Evolutionary conservation across 2,329 filamentous ascomycete genomes (phyloP), one percentile per base, ranked within the genome.

Genomic region (Botryotinia narcissicola): DNA sequence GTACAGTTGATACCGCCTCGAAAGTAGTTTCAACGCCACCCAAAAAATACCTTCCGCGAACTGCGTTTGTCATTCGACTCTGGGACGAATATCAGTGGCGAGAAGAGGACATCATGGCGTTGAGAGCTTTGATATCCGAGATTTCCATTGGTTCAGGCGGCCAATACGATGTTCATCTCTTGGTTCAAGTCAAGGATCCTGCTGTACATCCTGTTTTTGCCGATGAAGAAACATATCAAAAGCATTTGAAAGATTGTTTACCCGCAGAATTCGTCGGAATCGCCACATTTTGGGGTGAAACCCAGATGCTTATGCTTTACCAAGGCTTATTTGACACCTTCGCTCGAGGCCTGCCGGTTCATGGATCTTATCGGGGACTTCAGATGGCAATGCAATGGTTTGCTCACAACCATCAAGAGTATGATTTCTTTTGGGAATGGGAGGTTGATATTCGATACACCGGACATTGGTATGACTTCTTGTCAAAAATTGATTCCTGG

Each of bases 301-400:
- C 92, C 37, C 94, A 98, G 82, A 98, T 98, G 94, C 87, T 92
- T 71, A 89, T 94, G 73, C 87, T 97, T 78, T 99, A 98, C 82
- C 92, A 96, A 70, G 93, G 92, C 67, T 90, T 97, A 40, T 91
- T 93, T 79, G 93, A 97, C 75, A 89, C 92, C 63, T 94, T 90
- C 82, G 84, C 84, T 61, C 86, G 87, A 25, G 86, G 92, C 69
- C 86, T 97, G 73, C 92, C 93, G 1, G 90, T 97, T 0, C 95
- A 98, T 81, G 95, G 95, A 29, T 94, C 97, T 14, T 98, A 98
- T 83, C 92, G 96, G 70, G 95, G 93, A 72, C 89, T 96, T 16
- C 94, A 94, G 79, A 97, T 98, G 93, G 94, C 95, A 0, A 91
- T 98, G 85, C 95, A 98, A 80, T 93, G 95, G 82, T 98, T 98